Base-by-base conservation (phyloP, 192 early-diverging fungal genomes). In the Radiomyces spectabilis region DNA sequence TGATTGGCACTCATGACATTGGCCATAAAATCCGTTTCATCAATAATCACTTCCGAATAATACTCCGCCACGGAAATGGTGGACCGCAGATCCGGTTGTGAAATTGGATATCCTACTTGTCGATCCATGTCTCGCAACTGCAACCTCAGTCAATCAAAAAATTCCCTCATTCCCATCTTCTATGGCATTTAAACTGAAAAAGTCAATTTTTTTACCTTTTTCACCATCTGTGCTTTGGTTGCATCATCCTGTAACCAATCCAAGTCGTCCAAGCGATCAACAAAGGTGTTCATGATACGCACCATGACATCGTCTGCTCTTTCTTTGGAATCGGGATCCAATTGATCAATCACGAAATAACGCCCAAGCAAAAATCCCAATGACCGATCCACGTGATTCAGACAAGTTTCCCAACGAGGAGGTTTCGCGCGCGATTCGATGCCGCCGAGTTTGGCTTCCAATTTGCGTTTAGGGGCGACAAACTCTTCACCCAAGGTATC, bases 351-450 rank as follows among this genome's bases (percentile, higher is more conserved):
- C 22, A 77, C 61, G 51, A 68, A 79, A 52, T 60, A 74, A 12
- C 73, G 50, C 15, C 76, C 76, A 1, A 61, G 64, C 40, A 78
- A 46, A 43, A 72, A 62, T 5, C 66, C 66, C 1, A 69, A 10
- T 29, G 61, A 37, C 2, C 51, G 30, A 53, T 67, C 63, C 8
- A 74, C 57, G 6, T 67, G 26, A 10, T 45, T 22, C 3, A 74
- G 27, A 55, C 76, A 78, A 8, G 26, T 51, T 27, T 81, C 76
- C 76, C 79, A 78, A 9, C 78, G 55, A 15, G 73, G 73, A 0
- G 68, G 65, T 8, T 59, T 65, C 21, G 63, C 46, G 34, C 63
- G 63, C 8, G 68, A 65, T 37, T 74, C 66, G 5, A 70, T 68
- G 12, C 81, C 81, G 22, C 55, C 57, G 3, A 83, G 26, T 1